Percentiles rank a stretch among this genome's conserved stretches.
These are phyloP conservation scores for Yamadazyma sp. DNA, from an alignment of 805 yeast genomes.

Conservation along the genomic window DNA sequence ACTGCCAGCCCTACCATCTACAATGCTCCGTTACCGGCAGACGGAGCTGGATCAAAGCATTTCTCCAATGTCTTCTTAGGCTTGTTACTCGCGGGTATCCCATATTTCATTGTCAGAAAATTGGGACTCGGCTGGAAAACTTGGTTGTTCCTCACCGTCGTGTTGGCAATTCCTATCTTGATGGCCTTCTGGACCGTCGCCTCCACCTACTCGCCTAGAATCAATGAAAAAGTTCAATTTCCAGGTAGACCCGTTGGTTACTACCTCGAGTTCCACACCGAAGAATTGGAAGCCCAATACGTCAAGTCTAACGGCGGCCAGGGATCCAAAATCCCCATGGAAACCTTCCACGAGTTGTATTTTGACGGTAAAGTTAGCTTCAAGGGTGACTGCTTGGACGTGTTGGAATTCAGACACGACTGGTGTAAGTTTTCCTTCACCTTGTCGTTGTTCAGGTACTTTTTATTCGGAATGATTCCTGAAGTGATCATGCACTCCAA, in stretches of 20 bases:
- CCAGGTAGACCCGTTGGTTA: constrained; percentile 78
- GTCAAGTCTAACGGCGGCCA: constrained; percentile 51
- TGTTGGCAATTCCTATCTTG: constrained; percentile 67
- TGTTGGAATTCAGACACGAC: constrained; percentile 84
- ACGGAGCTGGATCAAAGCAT: constrained; percentile 81
- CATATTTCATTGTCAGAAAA: constrained; percentile 61
- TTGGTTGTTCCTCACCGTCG: constrained; percentile 56
- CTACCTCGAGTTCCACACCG: constrained; percentile 80
- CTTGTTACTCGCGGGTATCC: constrained; percentile 53
- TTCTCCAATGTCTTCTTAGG: constrained; percentile 63
- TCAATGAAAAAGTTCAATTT: constrained; percentile 71
- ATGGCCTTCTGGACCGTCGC: constrained; percentile 80
- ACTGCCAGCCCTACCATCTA: constrained; percentile 65
- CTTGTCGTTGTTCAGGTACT: constrained; percentile 69
- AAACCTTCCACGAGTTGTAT: constrained; percentile 85
- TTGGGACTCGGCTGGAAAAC: constrained; percentile 70
- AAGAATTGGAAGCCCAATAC: constrained; percentile 65
- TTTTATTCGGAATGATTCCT: constrained; percentile 85
- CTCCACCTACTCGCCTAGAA: constrained; percentile 76
- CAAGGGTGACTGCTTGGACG: constrained; percentile 84
- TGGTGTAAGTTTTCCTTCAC: constrained; percentile 88
- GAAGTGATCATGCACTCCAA: constrained; percentile 90
- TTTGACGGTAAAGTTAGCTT: constrained; percentile 81
- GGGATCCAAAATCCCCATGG: constrained; percentile 81
- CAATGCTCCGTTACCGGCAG: constrained; percentile 88